Conservation (phyloP, 768 basidiomycete species). For the Tricholomella constricta region DNA sequence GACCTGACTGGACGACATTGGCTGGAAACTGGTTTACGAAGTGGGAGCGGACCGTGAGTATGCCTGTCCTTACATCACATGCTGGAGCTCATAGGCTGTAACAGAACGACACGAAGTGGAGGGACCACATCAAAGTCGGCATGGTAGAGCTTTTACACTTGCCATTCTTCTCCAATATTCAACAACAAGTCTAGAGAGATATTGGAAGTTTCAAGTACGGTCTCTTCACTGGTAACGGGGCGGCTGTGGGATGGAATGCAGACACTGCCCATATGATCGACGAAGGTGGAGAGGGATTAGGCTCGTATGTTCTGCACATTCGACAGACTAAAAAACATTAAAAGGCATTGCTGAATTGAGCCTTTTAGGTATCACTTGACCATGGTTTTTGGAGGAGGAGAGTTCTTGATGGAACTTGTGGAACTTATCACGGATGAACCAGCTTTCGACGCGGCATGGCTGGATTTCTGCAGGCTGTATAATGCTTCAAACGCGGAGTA, state of each 20-base stretch:
- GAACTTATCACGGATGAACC: constrained; percentile 39
- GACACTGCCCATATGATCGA: constrained; percentile 39
- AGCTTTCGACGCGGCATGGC: constrained; percentile 40
- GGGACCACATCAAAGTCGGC: constrained; percentile 35
- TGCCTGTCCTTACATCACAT: not conserved
- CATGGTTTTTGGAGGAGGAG: constrained; percentile 40
- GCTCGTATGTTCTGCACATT: constrained; percentile 27
- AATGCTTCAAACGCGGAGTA: constrained; percentile 38
- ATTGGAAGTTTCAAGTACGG: constrained; percentile 39
- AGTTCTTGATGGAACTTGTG: constrained; percentile 43
- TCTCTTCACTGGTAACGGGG: constrained; percentile 36
- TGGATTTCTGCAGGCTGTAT: constrained; percentile 39
- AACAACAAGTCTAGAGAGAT: constrained; percentile 24
- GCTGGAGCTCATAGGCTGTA: not conserved
- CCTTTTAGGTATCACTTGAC: constrained; percentile 30
- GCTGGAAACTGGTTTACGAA: constrained; percentile 43
- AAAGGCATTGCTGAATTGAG: not conserved
- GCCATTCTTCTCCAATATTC: not conserved
- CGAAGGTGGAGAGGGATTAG: constrained; percentile 34
- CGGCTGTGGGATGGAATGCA: constrained; percentile 42
- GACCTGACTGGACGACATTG: constrained; percentile 40
- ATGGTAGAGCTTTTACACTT: constrained; percentile 28
- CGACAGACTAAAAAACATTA: not conserved
- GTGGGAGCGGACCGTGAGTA: constrained; percentile 38
- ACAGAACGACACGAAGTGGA: constrained; percentile 38